Evolutionary conservation across 1,284 basidiomycete species (phyloP), one percentile per base, ranked within the genome.

Genomic region (Coniferiporia sulphurascens): DNA sequence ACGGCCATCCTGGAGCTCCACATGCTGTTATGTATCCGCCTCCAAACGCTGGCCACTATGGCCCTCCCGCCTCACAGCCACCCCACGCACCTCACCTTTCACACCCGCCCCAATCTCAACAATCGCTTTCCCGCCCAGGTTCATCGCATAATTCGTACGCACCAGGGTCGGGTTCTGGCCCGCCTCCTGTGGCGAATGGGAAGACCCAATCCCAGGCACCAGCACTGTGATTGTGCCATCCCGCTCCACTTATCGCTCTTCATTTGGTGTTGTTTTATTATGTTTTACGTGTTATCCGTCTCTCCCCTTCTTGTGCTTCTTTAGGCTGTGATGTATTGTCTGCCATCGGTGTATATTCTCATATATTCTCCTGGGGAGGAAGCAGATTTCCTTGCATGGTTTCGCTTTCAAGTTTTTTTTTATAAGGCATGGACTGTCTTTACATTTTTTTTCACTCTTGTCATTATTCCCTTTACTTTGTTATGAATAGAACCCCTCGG

Each of bases 111-210:
- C 79, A 35, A n/a, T 74, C 75, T n/a, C 77, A 76, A 19, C 61
- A 62, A 49, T 35, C 55, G 15, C 35, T 38, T 49, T 56, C 55
- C 5, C 48, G 78, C 73, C 73, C 73, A 15, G 69, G 68, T 22
- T 79, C 81, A 2, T 80, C 82, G 3, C 80, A 82, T 68, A 80
- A 80, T 62, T 67, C 72, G 44, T 83, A 75, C 63, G 72, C 77
- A 45, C 73, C 80, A 15, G 72, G 70, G 1, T 69, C 73, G 15
- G 72, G 71, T 2, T 69, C 73, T 3, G 63, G 58, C 61, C 64
- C 52, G 48, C 64, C 60, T 10, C 58, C 61, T 17, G 48, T 43
- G 15, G 48, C 54, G 22, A 62, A 62, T 41, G 61, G 61, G 43
- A 62, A 62, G 53, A 22, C 60, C 13, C 52, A 59, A 41, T 55